phyloP scores from a whole-genome alignment of 1,139 yeast species.

The Pichia inconspicua region DNA sequence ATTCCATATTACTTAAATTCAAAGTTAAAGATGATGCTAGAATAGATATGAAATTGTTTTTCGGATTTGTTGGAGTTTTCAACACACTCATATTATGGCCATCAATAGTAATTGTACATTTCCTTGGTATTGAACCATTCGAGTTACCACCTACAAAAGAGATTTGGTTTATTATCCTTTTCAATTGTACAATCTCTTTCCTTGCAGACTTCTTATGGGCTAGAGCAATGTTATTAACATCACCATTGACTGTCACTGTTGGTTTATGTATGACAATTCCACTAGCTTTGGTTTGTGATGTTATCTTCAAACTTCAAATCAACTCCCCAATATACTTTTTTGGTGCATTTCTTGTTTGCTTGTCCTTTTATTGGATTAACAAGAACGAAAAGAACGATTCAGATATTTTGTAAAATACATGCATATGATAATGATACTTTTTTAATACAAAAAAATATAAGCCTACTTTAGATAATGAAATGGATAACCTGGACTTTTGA shows the following conservation, averaged over 20 bases:
- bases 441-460: neutral
- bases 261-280: constrained; percentile 93
- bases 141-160: constrained; percentile 54
- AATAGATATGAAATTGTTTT: constrained; percentile 77
- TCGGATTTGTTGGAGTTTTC: constrained; percentile 90
- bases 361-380: constrained; percentile 79
- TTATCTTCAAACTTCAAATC: constrained; percentile 57
- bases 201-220: constrained; percentile 95
- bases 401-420: neutral
- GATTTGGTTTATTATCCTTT: constrained; percentile 46
- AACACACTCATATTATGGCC: constrained; percentile 82
- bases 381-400: constrained; percentile 59
- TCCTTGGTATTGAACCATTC: constrained; percentile 56
- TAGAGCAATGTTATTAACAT: constrained; percentile 82
- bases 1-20: constrained; percentile 75
- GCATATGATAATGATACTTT: neutral
- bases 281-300: constrained; percentile 86
- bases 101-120: constrained; percentile 55
- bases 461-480: constrained; percentile 17
- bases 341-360: constrained; percentile 75
- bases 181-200: constrained; percentile 72
- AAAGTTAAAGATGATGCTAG: constrained; percentile 65
- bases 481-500: constrained; percentile 35
- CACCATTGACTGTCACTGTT: constrained; percentile 91
- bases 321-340: constrained; percentile 56